Evolutionary conservation across 1,284 basidiomycete species (phyloP), one percentile per base, ranked within the genome.

Genomic region (Pyrrhoderma noxium): DNA sequence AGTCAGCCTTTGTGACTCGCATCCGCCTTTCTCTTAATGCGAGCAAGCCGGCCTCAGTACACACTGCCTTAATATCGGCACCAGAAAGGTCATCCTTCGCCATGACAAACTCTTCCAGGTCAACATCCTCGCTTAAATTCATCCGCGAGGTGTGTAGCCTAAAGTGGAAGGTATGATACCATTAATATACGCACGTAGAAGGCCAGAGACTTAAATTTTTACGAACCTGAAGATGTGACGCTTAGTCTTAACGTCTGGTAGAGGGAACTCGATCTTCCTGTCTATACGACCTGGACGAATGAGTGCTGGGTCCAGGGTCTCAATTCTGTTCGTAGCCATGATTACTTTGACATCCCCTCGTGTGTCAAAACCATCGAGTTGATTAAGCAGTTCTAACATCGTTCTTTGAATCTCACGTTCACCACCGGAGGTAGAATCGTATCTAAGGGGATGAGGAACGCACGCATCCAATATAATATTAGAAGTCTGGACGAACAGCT

Each of bases 321-420:
- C 93, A 59, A 99, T 98, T 70, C 80, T 83, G 71, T 95, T 95
- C 36, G 89, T 92, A 21, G 90, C 90, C 86, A 89, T 89, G 65
- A 92, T 93, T 61, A 97, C 94, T 71, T 99, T 99, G 57, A 99
- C 95, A 65, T 99, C 95, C 27, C 94, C 93, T 54, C 94, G 82
- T n/a, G 93, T 93, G 67, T 99, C 96, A 70, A 99, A 99, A 37
- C 96, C 96, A 64, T 99, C 96, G 41, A 99, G 79, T 69, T 99
- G 96, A 67, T 98, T 99, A 40, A 99, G 78, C 48, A 99, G 77
- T 66, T 99, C 96, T 66, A 99, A 76, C 96, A 99, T 99, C 40
- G 96, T 99, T 53, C 96, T 82, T 67, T 99, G 96, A 59, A 99
- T 97, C 73, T 99, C 96, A 57, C 95, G 85, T 70, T 99, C 95